A percentile compares a stretch with the other conserved stretches of the same genome.
These are phyloP conservation scores for Taxawa tesnikishii DNA, from an alignment of 2,329 filamentous ascomycete genomes.

Conservation along the genomic window DNA sequence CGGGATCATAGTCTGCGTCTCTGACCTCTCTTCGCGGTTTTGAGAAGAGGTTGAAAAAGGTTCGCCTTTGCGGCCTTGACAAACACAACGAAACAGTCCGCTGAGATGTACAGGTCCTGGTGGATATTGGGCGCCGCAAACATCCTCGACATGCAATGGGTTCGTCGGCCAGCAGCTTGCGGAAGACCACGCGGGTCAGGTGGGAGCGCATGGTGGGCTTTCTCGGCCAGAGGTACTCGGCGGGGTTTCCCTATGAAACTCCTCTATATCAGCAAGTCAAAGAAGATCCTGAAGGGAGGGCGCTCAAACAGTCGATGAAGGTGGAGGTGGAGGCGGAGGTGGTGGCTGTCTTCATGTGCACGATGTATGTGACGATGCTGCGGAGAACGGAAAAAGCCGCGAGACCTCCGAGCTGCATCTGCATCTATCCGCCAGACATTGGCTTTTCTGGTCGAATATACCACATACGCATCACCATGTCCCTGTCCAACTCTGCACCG, in stretches of 20 bases:
- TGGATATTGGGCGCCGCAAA: slow-evolving; percentile 22
- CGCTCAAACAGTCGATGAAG: background rate
- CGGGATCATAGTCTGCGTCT: slow-evolving; percentile 53
- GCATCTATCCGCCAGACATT: no score
- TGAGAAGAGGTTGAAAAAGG: slow-evolving; percentile 51
- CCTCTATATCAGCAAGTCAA: no score
- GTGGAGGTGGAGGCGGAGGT: background rate
- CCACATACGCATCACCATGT: slow-evolving; percentile 2
- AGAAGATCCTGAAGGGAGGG: no score
- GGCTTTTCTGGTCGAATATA: no score
- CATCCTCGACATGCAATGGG: slow-evolving; percentile 33
- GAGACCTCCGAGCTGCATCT: no score
- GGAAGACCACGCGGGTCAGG: slow-evolving; percentile 48
- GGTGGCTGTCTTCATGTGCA: no score
- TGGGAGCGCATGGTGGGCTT: slow-evolving; percentile 44
- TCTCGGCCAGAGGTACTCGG: no score
- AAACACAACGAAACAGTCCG: background rate
- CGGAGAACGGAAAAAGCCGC: no score
- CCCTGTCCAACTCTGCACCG: slow-evolving; percentile 2
- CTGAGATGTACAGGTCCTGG: slow-evolving; percentile 13
- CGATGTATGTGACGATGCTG: no score
- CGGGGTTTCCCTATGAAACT: no score
- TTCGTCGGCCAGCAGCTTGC: slow-evolving; percentile 42
- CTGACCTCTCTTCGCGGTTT: slow-evolving; percentile 46
- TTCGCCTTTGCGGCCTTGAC: slow-evolving; percentile 30